A percentile compares a stretch with the other conserved stretches of the same genome.
Conservation (phyloP, 139 green algal species). For the Pleodorina starrii region DNA sequence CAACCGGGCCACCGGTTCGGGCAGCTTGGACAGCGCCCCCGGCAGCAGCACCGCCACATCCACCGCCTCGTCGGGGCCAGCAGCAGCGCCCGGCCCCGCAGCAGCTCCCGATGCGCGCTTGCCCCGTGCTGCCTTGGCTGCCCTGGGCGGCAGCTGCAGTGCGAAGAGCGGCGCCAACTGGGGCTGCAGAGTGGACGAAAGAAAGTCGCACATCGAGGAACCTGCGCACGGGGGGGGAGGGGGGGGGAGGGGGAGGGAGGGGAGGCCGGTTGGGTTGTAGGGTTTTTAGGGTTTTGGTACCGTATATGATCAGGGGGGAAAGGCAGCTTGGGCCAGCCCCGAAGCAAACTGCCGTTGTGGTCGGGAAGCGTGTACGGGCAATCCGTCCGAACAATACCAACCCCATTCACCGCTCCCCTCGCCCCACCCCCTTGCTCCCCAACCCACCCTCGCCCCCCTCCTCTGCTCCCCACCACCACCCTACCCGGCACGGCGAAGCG, state of each 20-base stretch:
- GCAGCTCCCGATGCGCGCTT: constrained; percentile 13
- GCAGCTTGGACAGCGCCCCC: constrained; percentile 36
- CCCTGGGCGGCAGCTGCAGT: constrained; percentile 47
- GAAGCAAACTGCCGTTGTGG: no score
- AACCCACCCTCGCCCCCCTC: no score
- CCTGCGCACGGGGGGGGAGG: constrained; percentile 3
- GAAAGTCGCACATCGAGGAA: constrained; percentile 36
- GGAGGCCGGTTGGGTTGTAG: no score
- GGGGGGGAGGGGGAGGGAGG: no score
- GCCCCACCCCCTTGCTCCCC: no score
- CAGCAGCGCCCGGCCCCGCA: not conserved
- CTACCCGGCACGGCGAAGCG: constrained; percentile 40
- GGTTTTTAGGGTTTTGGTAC: no score
- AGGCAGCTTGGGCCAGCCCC: no score
- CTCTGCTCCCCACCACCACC: no score
- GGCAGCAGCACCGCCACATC: constrained; percentile 41
- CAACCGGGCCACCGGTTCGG: constrained; percentile 10
- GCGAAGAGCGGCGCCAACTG: constrained; percentile 64
- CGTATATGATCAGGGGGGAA: no score
- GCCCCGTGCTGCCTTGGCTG: constrained; percentile 32
- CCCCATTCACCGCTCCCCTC: no score
- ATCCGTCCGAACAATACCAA: no score
- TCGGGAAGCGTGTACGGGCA: no score
- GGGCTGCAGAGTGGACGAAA: constrained; percentile 47
- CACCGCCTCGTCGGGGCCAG: not conserved